Conservation (phyloP, 257 asterid genomes). For the Solanum sitiens region DNA sequence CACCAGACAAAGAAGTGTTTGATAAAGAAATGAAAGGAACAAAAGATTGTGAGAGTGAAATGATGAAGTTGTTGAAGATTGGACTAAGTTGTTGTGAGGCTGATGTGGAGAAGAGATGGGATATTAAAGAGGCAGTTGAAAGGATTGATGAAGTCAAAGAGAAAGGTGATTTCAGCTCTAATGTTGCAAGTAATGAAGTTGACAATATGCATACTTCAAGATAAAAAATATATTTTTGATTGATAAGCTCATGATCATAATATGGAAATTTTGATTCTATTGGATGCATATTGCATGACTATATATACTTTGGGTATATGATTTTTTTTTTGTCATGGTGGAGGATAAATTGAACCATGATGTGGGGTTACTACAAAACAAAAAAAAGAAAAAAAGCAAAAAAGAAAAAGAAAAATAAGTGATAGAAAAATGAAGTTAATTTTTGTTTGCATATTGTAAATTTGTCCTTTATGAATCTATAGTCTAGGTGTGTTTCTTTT, state of each 20-base stretch:
- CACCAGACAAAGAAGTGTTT: slow-evolving; percentile 23
- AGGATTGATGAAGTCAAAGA: slow-evolving; percentile 59
- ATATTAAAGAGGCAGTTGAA: slow-evolving; percentile 45
- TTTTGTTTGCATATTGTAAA: background rate
- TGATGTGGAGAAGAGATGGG: slow-evolving; percentile 56
- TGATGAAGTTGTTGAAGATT: slow-evolving; percentile 52
- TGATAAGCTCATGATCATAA: background rate
- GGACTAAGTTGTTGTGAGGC: slow-evolving; percentile 50
- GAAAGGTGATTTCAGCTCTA: slow-evolving; percentile 29
- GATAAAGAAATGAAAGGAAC: slow-evolving; percentile 47
- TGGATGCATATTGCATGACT: background rate
- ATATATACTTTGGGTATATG: background rate
- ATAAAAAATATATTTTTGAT: slow-evolving; percentile 6
- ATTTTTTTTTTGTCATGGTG: background rate
- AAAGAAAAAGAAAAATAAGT: background rate
- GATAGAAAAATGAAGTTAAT: background rate
- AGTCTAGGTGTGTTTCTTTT: background rate
- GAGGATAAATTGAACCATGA: background rate
- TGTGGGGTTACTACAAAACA: background rate
- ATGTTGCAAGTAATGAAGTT: slow-evolving; percentile 35
- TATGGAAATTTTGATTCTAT: background rate
- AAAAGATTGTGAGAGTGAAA: slow-evolving; percentile 33
- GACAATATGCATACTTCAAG: slow-evolving; percentile 39
- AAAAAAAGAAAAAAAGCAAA: background rate
- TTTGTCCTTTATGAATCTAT: background rate